phyloP scores from a whole-genome alignment of 345 rosid genomes.

The Populus nigra region DNA sequence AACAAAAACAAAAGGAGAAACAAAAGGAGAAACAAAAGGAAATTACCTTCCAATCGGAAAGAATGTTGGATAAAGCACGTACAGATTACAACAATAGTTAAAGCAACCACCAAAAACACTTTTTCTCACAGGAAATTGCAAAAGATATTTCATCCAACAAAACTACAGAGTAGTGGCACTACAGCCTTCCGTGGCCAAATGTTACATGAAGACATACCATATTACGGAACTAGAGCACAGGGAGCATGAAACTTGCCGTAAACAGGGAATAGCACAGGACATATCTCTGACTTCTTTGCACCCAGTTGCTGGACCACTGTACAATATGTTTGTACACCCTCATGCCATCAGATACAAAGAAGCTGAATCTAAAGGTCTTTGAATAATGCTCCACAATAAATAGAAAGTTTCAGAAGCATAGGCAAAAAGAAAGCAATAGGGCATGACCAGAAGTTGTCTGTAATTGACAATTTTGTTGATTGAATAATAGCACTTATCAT shows the following conservation, averaged over 20 bases:
- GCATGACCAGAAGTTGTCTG: background rate
- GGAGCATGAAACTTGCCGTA: background rate
- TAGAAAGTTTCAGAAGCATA: background rate
- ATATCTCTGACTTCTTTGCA: background rate
- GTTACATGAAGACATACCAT: background rate
- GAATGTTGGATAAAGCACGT: too few species aligned
- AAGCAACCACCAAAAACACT: too few species aligned
- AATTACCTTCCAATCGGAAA: too few species aligned
- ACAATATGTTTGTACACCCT: background rate
- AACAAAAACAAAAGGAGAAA: too few species aligned
- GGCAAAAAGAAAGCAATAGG: background rate
- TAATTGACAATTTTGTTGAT: background rate
- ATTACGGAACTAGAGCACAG: background rate
- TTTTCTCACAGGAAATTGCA: background rate
- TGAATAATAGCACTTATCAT: background rate
- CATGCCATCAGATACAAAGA: background rate
- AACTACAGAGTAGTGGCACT: background rate
- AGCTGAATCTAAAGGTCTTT: background rate
- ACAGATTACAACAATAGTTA: too few species aligned
- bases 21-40: too few species aligned
- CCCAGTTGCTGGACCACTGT: slow-evolving; percentile 1
- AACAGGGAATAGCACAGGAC: background rate
- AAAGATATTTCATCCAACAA: background rate
- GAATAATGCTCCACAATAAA: background rate
- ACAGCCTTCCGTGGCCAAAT: background rate